A percentile compares a stretch with the other conserved stretches of the same genome.
phyloP scores from a whole-genome alignment of 306 rosid genomes.

The Herpetospermum pedunculosum region DNA sequence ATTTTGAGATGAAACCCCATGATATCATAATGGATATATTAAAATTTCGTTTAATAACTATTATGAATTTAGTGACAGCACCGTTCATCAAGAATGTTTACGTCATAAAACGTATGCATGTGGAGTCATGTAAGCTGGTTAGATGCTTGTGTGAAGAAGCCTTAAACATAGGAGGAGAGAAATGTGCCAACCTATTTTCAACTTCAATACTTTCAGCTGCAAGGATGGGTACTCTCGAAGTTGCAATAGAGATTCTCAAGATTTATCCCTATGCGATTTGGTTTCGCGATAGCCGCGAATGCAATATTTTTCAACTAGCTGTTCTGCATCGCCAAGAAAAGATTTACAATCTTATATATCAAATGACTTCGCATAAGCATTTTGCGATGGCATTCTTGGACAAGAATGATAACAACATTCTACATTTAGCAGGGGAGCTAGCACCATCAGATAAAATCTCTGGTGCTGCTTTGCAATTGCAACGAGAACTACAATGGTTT shows the following conservation, averaged over 20 bases:
- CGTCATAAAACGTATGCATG: background rate
- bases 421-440: background rate
- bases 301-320: background rate
- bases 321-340: background rate
- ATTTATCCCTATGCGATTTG: background rate
- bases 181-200: background rate
- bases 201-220: constrained; percentile 1
- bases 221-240: background rate
- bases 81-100: background rate
- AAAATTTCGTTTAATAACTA: background rate
- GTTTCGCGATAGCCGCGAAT: background rate
- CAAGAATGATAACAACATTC: background rate
- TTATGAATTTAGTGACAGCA: background rate
- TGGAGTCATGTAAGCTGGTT: background rate
- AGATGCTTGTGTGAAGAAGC: background rate
- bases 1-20: too few relatives aligned
- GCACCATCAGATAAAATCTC: background rate
- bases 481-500: constrained; percentile 4
- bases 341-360: constrained; percentile 2
- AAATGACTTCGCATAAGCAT: constrained; percentile 2
- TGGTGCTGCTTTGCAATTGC: constrained; percentile 6
- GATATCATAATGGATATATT: too few relatives aligned
- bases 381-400: background rate
- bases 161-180: background rate
- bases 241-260: background rate